These are phyloP conservation scores for Venturia carpophila DNA, from an alignment of 2,329 filamentous ascomycete species.

Conservation along the genomic window DNA sequence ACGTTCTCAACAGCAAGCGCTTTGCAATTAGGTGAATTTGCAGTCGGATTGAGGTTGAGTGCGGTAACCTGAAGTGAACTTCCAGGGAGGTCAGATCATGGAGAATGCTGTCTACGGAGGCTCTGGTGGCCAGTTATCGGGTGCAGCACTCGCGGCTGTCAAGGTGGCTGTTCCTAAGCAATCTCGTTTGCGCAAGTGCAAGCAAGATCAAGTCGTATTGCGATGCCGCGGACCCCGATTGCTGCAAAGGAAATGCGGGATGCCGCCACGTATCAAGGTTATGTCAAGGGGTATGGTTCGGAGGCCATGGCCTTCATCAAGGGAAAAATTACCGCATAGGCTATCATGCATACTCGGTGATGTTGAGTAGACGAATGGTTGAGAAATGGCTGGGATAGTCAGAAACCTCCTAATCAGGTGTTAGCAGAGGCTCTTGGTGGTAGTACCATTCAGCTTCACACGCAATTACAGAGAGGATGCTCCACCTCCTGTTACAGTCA, in stretches of 20 bases:
- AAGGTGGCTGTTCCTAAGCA: slow-evolving; percentile 53
- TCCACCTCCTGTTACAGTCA: no score
- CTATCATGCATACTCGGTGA: neutral
- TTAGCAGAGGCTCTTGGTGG: no score
- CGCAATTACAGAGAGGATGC: no score
- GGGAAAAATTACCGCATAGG: slow-evolving; percentile 36
- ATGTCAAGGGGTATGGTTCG: slow-evolving; percentile 52
- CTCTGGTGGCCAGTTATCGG: slow-evolving; percentile 41
- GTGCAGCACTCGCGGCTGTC: slow-evolving; percentile 46
- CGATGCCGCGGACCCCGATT: slow-evolving; percentile 56
- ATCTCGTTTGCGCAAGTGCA: slow-evolving; percentile 48
- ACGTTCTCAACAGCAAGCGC: neutral
- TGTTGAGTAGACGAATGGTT: neutral
- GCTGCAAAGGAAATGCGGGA: slow-evolving; percentile 59
- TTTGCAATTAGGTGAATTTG: slow-evolving; percentile 42
- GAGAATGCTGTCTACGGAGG: slow-evolving; percentile 55
- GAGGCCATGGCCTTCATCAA: slow-evolving; percentile 54
- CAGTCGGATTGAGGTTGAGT: neutral
- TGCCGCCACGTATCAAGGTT: slow-evolving; percentile 52
- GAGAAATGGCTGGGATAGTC: no score
- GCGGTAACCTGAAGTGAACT: neutral
- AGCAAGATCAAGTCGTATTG: slow-evolving; percentile 58
- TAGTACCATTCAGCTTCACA: no score
- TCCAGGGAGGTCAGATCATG: slow-evolving; percentile 53
- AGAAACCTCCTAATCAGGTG: no score